phyloP scores from a whole-genome alignment of 257 asterid genomes.

The Solanum appendiculatum region DNA sequence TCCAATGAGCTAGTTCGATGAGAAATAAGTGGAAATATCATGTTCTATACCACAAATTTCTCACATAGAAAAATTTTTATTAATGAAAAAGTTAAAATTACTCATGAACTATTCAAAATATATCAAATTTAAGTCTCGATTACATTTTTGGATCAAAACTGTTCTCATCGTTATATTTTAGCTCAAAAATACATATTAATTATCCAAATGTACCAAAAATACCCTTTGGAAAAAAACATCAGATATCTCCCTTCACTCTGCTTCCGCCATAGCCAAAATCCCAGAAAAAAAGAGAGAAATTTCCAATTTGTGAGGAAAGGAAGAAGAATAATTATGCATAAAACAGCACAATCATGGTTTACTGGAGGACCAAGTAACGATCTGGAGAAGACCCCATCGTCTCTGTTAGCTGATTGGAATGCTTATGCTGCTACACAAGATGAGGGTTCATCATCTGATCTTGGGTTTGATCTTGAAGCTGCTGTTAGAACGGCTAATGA shows the following conservation, averaged over 20 bases:
- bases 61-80: background rate
- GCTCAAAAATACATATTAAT: background rate
- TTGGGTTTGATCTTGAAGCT: constrained; percentile 72
- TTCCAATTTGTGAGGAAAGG: background rate
- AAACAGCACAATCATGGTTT: constrained; percentile 79
- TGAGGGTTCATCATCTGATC: constrained; percentile 23
- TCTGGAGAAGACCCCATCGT: constrained; percentile 45
- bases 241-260: background rate
- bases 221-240: background rate
- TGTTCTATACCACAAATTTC: background rate
- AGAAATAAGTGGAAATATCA: background rate
- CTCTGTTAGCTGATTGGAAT: constrained; percentile 83
- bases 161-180: no score
- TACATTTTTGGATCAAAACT: background rate
- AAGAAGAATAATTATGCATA: constrained; percentile 30
- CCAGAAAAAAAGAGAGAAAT: background rate
- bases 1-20: background rate
- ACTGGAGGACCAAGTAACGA: constrained; percentile 71
- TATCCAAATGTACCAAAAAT: background rate
- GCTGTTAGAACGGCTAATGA: constrained; percentile 46
- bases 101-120: background rate
- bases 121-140: background rate
- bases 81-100: background rate
- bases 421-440: constrained; percentile 62
- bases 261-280: background rate